These are phyloP conservation scores for Akanthomyces lecanii DNA, from an alignment of 2,329 filamentous ascomycete genomes.

Conservation along the genomic window DNA sequence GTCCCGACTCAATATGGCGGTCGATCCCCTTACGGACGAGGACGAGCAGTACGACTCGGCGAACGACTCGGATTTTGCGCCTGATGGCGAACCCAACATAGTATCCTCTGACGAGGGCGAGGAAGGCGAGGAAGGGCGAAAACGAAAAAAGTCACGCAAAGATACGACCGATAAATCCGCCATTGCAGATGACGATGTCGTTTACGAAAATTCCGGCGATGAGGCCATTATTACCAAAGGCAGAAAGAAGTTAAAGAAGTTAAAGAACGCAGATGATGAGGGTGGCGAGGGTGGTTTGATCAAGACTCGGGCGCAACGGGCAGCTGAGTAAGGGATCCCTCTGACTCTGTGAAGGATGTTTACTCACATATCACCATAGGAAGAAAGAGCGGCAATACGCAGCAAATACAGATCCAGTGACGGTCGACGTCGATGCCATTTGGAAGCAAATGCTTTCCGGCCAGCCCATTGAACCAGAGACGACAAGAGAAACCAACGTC, in stretches of 20 bases:
- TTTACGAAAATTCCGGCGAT: slow-evolving; percentile 67
- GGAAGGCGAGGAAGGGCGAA: slow-evolving; percentile 26
- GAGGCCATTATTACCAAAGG: slow-evolving; percentile 63
- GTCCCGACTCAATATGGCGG: slow-evolving; percentile 36
- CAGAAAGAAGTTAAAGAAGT: slow-evolving; percentile 46
- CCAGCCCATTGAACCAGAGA: slow-evolving; percentile 19
- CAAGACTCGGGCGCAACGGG: slow-evolving; percentile 69
- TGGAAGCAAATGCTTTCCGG: slow-evolving; percentile 63
- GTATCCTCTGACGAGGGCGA: slow-evolving; percentile 47
- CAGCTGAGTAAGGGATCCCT: slow-evolving; percentile 48
- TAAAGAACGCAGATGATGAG: slow-evolving; percentile 46
- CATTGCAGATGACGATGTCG: slow-evolving; percentile 38
- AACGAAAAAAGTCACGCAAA: slow-evolving; percentile 14
- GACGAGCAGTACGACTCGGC: slow-evolving; percentile 63
- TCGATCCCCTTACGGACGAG: slow-evolving; percentile 39
- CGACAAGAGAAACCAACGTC: background rate
- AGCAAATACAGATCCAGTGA: slow-evolving; percentile 54
- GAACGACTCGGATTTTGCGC: slow-evolving; percentile 70
- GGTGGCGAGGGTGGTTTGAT: slow-evolving; percentile 59
- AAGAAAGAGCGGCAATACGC: slow-evolving; percentile 54
- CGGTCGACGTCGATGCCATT: slow-evolving; percentile 66
- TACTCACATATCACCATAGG: slow-evolving; percentile 31
- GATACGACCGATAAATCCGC: slow-evolving; percentile 23
- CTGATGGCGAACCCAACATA: slow-evolving; percentile 48
- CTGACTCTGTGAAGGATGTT: background rate